Conservation (phyloP, 2,329 filamentous ascomycete genomes). For the Alternaria longipes region DNA sequence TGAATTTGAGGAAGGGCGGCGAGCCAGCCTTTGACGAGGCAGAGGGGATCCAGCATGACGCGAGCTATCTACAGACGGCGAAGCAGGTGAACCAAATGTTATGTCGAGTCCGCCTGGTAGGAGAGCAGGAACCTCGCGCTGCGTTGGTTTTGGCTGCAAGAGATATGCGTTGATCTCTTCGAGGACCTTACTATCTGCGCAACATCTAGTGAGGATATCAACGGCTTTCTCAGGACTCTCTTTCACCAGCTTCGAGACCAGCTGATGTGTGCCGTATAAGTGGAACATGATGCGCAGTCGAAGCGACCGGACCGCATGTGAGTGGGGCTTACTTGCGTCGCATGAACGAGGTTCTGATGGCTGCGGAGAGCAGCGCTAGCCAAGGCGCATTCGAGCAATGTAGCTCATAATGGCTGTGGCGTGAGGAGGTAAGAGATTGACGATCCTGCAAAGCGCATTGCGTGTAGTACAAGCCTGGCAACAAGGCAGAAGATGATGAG, state of each 20-base stretch:
- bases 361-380: not conserved
- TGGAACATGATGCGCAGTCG: not conserved
- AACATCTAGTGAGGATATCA: not conserved
- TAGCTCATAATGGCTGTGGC: not conserved
- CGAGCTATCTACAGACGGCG: not conserved
- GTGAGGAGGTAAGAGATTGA: not conserved
- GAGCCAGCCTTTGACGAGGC: not conserved
- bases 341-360: not conserved
- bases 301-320: not conserved
- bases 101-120: not conserved
- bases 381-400: not conserved
- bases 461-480: not conserved
- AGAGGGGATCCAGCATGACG: not conserved
- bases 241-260: not conserved
- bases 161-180: not conserved
- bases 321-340: conserved; percentile 1
- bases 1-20: not conserved
- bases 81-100: not conserved
- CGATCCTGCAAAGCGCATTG: not conserved
- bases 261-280: not conserved
- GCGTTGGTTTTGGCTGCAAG: not conserved
- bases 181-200: not conserved
- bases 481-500: not conserved
- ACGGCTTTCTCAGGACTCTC: not conserved
- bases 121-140: not conserved